A percentile compares a stretch with the other conserved stretches of the same genome.
Evolutionary conservation across 169 alveolate genomes (phyloP).

Genomic region (Eimeria praecox): DNA sequence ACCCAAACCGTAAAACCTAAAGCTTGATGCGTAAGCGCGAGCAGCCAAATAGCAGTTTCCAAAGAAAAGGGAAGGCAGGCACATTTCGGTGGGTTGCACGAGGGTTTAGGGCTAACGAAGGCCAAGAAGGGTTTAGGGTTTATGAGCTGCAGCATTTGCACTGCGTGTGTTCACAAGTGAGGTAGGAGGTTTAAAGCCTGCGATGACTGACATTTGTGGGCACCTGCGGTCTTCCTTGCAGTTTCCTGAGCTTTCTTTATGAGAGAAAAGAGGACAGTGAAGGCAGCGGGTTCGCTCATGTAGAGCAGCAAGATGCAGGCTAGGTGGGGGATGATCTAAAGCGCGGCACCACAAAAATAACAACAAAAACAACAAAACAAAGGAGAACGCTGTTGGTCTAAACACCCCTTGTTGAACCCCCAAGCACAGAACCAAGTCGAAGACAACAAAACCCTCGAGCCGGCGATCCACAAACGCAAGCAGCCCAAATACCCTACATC

Average conservation of each 20-base stretch:
- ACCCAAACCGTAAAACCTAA: neutral
- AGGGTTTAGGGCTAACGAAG: neutral
- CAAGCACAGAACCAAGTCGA: neutral
- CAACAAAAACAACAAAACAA: neutral
- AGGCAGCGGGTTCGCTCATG: constrained; percentile 75
- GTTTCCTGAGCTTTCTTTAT: constrained; percentile 49
- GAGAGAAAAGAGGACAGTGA: constrained; percentile 65
- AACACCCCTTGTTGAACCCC: neutral
- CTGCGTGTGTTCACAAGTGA: too few relatives aligned
- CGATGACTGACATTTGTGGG: constrained; percentile 4
- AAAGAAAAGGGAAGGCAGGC: neutral
- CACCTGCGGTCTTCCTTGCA: constrained; percentile 5
- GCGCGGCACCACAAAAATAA: neutral
- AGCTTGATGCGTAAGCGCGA: neutral
- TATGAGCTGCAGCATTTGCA: too few relatives aligned
- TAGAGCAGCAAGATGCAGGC: constrained; percentile 80
- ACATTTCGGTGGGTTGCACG: neutral
- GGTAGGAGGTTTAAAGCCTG: neutral
- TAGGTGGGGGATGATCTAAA: constrained; percentile 76
- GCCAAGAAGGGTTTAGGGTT: neutral
- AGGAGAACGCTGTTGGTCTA: too few relatives aligned
- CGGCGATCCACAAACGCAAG: neutral
- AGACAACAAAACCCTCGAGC: neutral
- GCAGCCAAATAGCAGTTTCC: neutral
- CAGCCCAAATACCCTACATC: neutral